Base-by-base conservation (phyloP, 768 basidiomycete genomes). In the Podaxis mareebaensis region DNA sequence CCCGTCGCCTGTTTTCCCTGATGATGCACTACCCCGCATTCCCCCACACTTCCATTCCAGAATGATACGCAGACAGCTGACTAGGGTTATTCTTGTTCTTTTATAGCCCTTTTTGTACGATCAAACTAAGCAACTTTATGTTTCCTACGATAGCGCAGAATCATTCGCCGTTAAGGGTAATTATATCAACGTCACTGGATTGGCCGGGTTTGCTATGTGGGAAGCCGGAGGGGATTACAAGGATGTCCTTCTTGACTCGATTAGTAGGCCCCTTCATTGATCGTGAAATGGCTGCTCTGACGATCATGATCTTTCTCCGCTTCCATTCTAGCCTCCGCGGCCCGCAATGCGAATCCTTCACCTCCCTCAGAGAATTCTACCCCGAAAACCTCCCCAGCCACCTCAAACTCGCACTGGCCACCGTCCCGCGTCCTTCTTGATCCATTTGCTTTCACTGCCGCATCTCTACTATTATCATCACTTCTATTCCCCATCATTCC, bases 181-280 rank as follows among this genome's bases (percentile, higher is more conserved):
- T 3, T 91, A 81, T 70, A 87, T 91, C 68, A 79, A 79, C 55
- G 63, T 72, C 13, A 72, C 73, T 11, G 83, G 82, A 5, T 73
- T 92, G n/a, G 77, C 75, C 62, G 91, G 90, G 3, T 91, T 91
- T 71, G 76, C 85, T 1, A 83, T 88, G 74, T 91, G 89, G 89
- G 87, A 91, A 70, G 82, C 87, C 52, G 87, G 83, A 33, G 87
- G 87, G 3, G 91, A 91, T 70, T 79, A 74, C 55, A 66, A 85
- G n/a, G 79, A 90, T 67, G 78, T 83, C 20, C 76, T 92, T 49
- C 75, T 91, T 3, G 78, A 89, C 71, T 77, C 90, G 4, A 88
- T 91, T 49, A 69, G 81, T 77, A 67, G 63, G 76, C 24, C 64
- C 3, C 52, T 57, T 36, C 39, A 24, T 28, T 7, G 12, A n/a